Conservation (phyloP, 257 asterid genomes). For the Solanum phureja region DNA sequence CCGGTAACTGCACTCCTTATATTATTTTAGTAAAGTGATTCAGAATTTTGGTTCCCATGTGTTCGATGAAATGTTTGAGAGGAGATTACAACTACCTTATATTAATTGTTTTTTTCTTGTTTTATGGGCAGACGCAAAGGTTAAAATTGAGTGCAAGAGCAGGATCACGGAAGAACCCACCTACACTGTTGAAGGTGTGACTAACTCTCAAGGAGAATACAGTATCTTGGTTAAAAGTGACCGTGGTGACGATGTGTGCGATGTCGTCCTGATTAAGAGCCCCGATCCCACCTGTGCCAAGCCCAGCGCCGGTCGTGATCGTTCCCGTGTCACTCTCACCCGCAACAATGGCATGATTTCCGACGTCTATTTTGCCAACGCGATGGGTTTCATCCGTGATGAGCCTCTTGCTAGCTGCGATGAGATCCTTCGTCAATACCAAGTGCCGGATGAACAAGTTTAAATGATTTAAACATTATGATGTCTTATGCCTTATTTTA, state of each 20-base stretch:
- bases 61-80: neutral
- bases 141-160: conserved; percentile 29
- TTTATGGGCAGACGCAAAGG: conserved; percentile 23
- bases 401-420: conserved; percentile 25
- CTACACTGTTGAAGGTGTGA: conserved; percentile 13
- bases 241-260: conserved; percentile 28
- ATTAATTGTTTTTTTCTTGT: neutral
- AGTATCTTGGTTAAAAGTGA: conserved; percentile 13
- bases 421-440: conserved; percentile 34
- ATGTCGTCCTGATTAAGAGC: conserved; percentile 30
- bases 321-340: conserved; percentile 39
- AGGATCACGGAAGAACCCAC: conserved; percentile 11
- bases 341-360: conserved; percentile 42
- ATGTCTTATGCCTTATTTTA: neutral
- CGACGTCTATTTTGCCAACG: conserved; percentile 28
- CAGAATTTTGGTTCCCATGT: neutral
- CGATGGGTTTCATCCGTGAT: conserved; percentile 31
- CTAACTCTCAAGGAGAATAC: conserved; percentile 23
- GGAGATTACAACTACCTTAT: neutral
- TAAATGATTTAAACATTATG: neutral
- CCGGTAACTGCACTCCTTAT: conserved; percentile 17
- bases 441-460: conserved; percentile 14
- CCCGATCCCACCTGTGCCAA: conserved; percentile 18
- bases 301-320: conserved; percentile 36
- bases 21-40: neutral